Base-by-base conservation (phyloP, 495 filamentous ascomycete species). In the Coniosporium apollinis region DNA sequence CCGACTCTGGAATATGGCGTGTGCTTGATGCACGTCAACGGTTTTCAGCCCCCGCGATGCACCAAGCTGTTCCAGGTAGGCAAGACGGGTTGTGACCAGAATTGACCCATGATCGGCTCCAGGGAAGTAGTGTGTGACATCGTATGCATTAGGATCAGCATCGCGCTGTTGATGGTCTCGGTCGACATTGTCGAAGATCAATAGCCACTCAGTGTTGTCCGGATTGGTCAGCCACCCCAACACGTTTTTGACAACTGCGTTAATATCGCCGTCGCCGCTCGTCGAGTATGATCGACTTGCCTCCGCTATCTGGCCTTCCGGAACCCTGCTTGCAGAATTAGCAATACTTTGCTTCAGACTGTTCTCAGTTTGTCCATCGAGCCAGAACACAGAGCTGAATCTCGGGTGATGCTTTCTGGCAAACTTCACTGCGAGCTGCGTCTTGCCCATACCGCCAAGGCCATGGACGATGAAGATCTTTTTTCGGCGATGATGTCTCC, bases 151-250 rank as follows among this genome's bases (percentile, higher is more conserved):
- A 33, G 40, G 30, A 31, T 43, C 43, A 32, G 47, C 38, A 20
- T 20, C 10, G 19, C 22, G 33, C 22, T 20, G 33, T 22, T 20
- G 6, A 34, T 34, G 6, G 22, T 52, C 37, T 32, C 47, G 38
- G 43, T 64, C 55, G 30, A 58, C 47, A 40, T 64, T 64, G 43
- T 62, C 58, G 29, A 54, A 54, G 20, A 64, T 44, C 11, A 62
- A 39, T 16, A 64, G 51, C 60, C 56, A 63, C 29, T 43, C 30
- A 19, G 14, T 41, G 41, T 65, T 65, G 5, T 46, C 47, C 15
- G 45, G 36, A 19, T 32, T 39, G 34, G 40, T 33, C 25, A 65
- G 54, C 61, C 60, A 65, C 13, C 45, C 30, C 29, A 44, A 36
- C 22, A 58, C 44, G 16, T 40, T 42, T 30, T 30, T 39, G n/a